Conservation (phyloP, 164 flowering plant species). For the Dillenia turbinata region DNA sequence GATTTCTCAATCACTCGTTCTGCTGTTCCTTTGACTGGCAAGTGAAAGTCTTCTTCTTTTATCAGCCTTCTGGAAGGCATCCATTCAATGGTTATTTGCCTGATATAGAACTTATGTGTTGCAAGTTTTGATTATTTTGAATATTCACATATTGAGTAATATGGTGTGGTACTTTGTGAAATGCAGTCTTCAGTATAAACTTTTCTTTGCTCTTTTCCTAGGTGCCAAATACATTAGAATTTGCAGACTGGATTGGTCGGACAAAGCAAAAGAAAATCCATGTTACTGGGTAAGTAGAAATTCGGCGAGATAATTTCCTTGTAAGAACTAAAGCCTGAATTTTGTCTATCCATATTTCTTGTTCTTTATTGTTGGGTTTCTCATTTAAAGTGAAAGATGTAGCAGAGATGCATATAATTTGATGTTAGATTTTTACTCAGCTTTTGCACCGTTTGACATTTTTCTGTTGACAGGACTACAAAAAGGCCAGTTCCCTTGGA, state of each 20-base stretch:
- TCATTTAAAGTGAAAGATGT: not conserved
- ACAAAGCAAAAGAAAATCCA: conserved; percentile 92
- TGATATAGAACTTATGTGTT: no score
- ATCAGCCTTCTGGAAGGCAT: no score
- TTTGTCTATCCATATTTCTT: no score
- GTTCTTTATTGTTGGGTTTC: not conserved
- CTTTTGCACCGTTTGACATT: conserved; percentile 1
- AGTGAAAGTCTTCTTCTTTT: no score
- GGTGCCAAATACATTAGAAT: conserved; percentile 96
- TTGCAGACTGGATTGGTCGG: conserved; percentile 99
- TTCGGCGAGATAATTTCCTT: not conserved
- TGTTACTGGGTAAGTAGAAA: conserved; percentile 76
- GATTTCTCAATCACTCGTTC: no score
- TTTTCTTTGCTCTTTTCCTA: conserved; percentile 11
- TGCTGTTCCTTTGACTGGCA: no score
- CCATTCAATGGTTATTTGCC: no score
- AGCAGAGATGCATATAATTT: conserved; percentile 2
- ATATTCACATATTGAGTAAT: no score
- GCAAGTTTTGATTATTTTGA: no score
- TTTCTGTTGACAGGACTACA: conserved; percentile 63
- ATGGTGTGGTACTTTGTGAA: no score
- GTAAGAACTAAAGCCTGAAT: not conserved
- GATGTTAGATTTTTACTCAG: not conserved
- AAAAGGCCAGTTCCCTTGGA: conserved; percentile 98
- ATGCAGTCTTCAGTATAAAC: no score